Evolutionary conservation across 768 basidiomycete species (phyloP).

Genomic region (Phylloporus scabripes): DNA sequence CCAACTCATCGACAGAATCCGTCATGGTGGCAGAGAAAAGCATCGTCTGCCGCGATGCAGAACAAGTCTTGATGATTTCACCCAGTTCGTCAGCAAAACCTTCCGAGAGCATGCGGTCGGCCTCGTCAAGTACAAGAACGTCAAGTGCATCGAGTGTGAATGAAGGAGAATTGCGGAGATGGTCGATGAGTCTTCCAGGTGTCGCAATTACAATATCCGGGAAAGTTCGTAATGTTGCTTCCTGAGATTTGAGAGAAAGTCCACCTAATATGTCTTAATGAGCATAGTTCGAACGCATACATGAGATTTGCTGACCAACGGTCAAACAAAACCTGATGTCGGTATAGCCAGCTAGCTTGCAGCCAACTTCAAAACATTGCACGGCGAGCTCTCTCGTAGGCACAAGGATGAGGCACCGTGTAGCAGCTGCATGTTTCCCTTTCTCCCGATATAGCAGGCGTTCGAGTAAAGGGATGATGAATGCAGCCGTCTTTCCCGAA

Average conservation of each 20-base stretch:
- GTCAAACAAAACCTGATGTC: slow-evolving; percentile 90
- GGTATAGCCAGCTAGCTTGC: slow-evolving; percentile 77
- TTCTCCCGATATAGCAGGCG: slow-evolving; percentile 89
- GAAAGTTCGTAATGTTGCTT: slow-evolving; percentile 72
- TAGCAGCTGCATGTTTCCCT: slow-evolving; percentile 79
- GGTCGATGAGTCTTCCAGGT: slow-evolving; percentile 96
- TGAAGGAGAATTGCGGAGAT: slow-evolving; percentile 89
- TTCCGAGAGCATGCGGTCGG: slow-evolving; percentile 93
- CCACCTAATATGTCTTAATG: slow-evolving; percentile 54
- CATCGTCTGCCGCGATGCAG: slow-evolving; percentile 90
- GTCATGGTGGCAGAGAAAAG: slow-evolving; percentile 99
- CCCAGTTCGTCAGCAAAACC: slow-evolving; percentile 92
- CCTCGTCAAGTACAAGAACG: slow-evolving; percentile 93
- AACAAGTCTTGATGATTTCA: slow-evolving; percentile 91
- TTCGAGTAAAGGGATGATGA: slow-evolving; percentile 91
- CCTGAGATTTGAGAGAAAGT: slow-evolving; percentile 89
- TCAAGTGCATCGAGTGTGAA: slow-evolving; percentile 92
- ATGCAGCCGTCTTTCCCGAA: slow-evolving; percentile 97
- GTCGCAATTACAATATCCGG: slow-evolving; percentile 97
- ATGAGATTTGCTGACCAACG: slow-evolving; percentile 56
- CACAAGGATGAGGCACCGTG: slow-evolving; percentile 85
- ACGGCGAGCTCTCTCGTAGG: slow-evolving; percentile 96
- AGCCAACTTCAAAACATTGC: slow-evolving; percentile 91
- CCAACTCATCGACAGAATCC: slow-evolving; percentile 89
- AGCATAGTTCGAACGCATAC: background rate